Conservation (phyloP, 1,284 basidiomycete genomes). For the Sporisorium sorghi region DNA sequence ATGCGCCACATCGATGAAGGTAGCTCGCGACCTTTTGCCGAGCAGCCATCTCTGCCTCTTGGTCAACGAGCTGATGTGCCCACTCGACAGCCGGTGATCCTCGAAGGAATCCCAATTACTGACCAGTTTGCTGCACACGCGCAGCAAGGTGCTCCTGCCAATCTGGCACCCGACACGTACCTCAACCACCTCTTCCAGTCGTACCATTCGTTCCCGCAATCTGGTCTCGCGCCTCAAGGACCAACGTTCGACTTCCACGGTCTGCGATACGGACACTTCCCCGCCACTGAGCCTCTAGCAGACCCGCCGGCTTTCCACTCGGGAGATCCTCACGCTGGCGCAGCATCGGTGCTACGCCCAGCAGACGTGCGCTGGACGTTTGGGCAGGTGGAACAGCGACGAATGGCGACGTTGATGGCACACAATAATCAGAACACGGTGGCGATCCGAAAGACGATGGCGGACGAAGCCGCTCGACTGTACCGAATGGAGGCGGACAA, state of each 20-base stretch:
- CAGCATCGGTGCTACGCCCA: background rate
- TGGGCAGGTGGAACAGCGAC: background rate
- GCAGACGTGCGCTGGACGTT: slow-evolving; percentile 5
- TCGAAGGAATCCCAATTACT: background rate
- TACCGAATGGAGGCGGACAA: slow-evolving; percentile 14
- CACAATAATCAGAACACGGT: background rate
- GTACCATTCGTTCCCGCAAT: background rate
- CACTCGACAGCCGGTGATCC: background rate
- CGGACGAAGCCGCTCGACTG: background rate
- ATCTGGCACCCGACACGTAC: background rate
- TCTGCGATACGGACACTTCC: slow-evolving; percentile 3
- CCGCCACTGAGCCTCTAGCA: background rate
- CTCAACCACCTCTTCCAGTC: background rate
- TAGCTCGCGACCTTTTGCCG: background rate
- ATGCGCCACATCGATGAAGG: background rate
- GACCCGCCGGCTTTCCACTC: background rate
- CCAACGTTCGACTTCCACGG: slow-evolving; percentile 1
- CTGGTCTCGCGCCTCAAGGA: background rate
- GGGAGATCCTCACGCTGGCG: background rate
- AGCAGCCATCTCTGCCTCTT: background rate
- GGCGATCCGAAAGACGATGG: background rate
- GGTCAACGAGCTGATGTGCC: background rate
- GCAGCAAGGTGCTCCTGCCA: background rate
- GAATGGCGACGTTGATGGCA: background rate
- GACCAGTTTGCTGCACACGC: background rate